Evolutionary conservation across 2,329 filamentous ascomycete species (phyloP), one percentile per base, ranked within the genome.

Genomic region (Talaromyces sp.): DNA sequence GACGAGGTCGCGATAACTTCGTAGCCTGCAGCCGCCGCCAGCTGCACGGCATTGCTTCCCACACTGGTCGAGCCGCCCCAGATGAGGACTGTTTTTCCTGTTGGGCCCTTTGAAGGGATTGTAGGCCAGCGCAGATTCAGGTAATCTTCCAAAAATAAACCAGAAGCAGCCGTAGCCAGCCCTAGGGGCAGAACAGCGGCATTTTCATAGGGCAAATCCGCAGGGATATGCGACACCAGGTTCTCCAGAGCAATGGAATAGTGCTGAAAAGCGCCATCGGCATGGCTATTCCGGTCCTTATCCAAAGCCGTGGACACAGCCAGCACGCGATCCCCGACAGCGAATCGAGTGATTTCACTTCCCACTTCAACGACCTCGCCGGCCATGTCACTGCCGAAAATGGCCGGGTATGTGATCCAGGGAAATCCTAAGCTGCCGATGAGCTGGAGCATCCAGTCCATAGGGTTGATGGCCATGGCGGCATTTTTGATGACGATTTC

Each of bases 1-100:
- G 72, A 72, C 7, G 71, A 69, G 5, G 75, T 73, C 9, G 67
- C 67, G 58, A 76, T 65, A 9, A 80, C 75, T 26, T 71, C 69
- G 56, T 75, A 71, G 8, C 77, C 75, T 27, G 75, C 64, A 1
- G 70, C 72, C 1, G 65, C 69, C 1, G 77, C 76, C 17, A 78
- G 64, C 60, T 80, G 78, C 43, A 79, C 74, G 1, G 73, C 76
- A 2, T 65, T 67, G 32, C 71, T 71, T 1, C 80, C 79, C 1
- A 80, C 77, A n/a, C 72, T 73, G 0, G 77, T 76, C 3, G 77
- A 74, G 1, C 80, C 82, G 21, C 81, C 81, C 79, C 80, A 83
- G n/a, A 83, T 67, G 3, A 83, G 63, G 0, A 78, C 58, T 17
- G 71, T 65, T 62, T 77, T 68, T 14, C 70, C 70, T 3, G 65